phyloP scores from a whole-genome alignment of 2,329 filamentous ascomycete genomes.

The Thielaviopsis cerberus region DNA sequence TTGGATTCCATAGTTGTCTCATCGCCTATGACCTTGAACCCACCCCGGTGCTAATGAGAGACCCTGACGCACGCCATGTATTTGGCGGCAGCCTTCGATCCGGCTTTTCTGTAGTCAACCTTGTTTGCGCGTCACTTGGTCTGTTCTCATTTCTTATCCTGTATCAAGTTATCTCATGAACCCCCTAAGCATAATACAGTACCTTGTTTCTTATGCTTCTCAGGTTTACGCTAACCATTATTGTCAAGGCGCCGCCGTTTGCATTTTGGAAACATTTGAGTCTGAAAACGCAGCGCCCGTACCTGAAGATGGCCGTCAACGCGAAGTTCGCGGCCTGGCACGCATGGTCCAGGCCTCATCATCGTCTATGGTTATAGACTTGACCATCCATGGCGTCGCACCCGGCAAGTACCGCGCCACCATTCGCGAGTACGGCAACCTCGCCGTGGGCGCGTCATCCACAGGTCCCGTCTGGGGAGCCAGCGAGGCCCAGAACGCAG shows the following conservation, averaged over 20 bases:
- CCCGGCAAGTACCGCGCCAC: conserved; percentile 70
- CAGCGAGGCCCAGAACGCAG: conserved; percentile 15
- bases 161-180: not conserved
- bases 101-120: not conserved
- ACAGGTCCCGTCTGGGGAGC: conserved; percentile 63
- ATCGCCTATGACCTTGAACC: not conserved
- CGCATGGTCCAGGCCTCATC: conserved; percentile 83
- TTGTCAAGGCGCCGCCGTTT: conserved; percentile 59
- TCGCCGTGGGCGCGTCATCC: conserved; percentile 64
- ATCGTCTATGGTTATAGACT: conserved; percentile 63
- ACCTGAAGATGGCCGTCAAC: conserved; percentile 21
- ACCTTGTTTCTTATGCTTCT: not conserved
- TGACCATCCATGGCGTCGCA: conserved; percentile 66
- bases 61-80: not conserved
- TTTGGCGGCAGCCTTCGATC: not conserved
- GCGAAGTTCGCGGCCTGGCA: conserved; percentile 64
- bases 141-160: not conserved
- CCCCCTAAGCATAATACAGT: not conserved
- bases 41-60: not conserved
- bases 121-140: not conserved
- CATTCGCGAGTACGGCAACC: conserved; percentile 71
- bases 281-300: conserved; percentile 35
- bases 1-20: not conserved
- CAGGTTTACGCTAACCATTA: not conserved
- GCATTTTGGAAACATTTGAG: conserved; percentile 72